Conservation (phyloP, 352 stramenopile species). For the Aphanomyces euteiches region DNA sequence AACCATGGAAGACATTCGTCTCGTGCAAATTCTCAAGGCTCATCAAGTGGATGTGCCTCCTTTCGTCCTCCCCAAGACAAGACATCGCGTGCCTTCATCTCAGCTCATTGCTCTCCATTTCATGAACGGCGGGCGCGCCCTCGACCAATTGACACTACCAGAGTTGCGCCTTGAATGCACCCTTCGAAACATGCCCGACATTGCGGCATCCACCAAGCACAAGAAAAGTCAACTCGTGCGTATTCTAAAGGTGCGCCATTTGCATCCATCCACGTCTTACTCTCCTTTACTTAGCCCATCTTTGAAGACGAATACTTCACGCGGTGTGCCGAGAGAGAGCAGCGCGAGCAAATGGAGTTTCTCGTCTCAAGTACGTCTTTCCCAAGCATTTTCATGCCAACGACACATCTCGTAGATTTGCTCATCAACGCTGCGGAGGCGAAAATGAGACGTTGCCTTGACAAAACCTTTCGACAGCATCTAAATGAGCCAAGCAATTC, state of each 20-base stretch:
- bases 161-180: conserved; percentile 25
- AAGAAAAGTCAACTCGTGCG: conserved; percentile 23
- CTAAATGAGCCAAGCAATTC: background rate
- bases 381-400: background rate
- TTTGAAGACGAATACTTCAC: conserved; percentile 22
- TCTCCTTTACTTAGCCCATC: conserved; percentile 6
- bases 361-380: conserved; percentile 7
- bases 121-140: conserved; percentile 1
- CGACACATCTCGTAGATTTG: background rate
- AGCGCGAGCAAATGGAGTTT: conserved; percentile 19
- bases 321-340: conserved; percentile 7
- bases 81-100: background rate
- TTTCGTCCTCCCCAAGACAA: conserved; percentile 12
- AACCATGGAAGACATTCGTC: conserved; percentile 27
- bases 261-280: too few relatives aligned
- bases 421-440: background rate
- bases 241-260: conserved; percentile 10
- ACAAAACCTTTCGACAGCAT: background rate
- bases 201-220: background rate
- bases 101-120: conserved; percentile 15
- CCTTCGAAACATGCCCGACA: conserved; percentile 15
- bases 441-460: conserved; percentile 3
- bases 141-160: conserved; percentile 13
- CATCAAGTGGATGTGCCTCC: conserved; percentile 9
- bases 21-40: conserved; percentile 10